Evolutionary conservation across 2,329 filamentous ascomycete genomes (phyloP).

Genomic region (Aplosporella prunicola): DNA sequence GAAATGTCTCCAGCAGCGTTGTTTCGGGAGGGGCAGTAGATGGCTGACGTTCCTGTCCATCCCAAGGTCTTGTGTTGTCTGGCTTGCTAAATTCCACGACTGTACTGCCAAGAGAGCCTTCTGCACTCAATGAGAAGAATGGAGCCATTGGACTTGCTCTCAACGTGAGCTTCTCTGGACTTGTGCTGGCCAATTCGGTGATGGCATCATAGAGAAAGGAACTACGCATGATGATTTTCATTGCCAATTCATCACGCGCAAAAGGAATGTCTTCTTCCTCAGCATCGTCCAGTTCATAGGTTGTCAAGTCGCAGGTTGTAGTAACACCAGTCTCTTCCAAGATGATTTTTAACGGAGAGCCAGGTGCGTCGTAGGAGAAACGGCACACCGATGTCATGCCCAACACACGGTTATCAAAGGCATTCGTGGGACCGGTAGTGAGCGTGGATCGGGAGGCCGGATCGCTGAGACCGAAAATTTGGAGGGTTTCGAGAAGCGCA

Average conservation of each 20-base stretch:
- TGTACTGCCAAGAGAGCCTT: conserved; percentile 50
- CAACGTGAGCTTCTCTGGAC: conserved; percentile 63
- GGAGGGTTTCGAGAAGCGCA: conserved; percentile 83
- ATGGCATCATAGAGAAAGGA: conserved; percentile 63
- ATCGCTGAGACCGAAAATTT: conserved; percentile 71
- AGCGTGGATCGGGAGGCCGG: conserved; percentile 15
- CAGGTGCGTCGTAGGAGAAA: conserved; percentile 64
- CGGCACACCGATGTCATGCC: conserved; percentile 81
- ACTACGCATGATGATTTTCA: conserved; percentile 92
- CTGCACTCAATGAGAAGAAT: conserved; percentile 59
- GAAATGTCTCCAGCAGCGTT: conserved; percentile 62
- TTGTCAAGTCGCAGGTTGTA: conserved; percentile 82
- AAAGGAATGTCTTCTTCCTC: conserved; percentile 74
- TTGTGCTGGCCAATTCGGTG: conserved; percentile 57
- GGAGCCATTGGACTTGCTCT: conserved; percentile 35
- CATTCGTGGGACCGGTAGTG: conserved; percentile 45
- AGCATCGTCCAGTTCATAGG: conserved; percentile 56
- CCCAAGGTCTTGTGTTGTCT: not conserved
- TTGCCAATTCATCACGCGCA: conserved; percentile 64
- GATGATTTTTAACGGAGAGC: conserved; percentile 72
- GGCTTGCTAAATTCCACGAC: conserved; percentile 49
- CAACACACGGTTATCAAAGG: conserved; percentile 74
- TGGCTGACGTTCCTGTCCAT: not conserved
- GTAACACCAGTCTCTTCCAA: conserved; percentile 79
- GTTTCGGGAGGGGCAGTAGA: conserved; percentile 2